Percentiles rank a stretch among this genome's conserved stretches.
phyloP scores from a whole-genome alignment of 2,329 filamentous ascomycete species.

The Colletotrichum spaethianum region DNA sequence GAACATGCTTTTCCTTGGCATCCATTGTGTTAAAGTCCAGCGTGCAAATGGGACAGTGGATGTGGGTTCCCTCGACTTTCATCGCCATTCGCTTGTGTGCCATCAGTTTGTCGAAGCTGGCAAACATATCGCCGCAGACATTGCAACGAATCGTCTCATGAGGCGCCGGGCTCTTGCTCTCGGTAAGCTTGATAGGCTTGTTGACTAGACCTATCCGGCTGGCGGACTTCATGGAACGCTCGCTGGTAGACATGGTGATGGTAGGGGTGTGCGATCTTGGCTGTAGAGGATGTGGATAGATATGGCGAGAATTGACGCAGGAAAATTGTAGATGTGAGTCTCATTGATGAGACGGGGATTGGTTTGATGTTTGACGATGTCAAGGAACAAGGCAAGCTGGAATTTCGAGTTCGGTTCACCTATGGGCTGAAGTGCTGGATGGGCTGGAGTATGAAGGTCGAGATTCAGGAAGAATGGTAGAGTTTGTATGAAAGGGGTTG shows the following conservation, averaged over 20 bases:
- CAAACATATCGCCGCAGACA: slow-evolving; percentile 7
- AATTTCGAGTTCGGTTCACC: not conserved
- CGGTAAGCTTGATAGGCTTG: not conserved
- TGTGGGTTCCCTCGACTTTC: slow-evolving; percentile 48
- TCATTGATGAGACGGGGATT: not conserved
- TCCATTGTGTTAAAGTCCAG: slow-evolving; percentile 53
- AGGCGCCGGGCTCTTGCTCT: slow-evolving; percentile 6
- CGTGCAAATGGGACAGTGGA: slow-evolving; percentile 57
- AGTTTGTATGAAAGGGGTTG: not conserved
- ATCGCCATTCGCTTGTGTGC: slow-evolving; percentile 49
- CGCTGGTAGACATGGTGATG: slow-evolving; percentile 15
- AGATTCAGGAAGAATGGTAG: not conserved
- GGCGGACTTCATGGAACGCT: not conserved
- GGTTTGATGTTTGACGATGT: not conserved
- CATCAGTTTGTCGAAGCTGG: slow-evolving; percentile 18
- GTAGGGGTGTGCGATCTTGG: not conserved
- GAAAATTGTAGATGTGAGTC: not conserved
- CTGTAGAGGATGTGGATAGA: too few relatives aligned
- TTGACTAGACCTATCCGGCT: not conserved
- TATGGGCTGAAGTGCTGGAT: not conserved
- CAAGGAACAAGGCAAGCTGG: not conserved
- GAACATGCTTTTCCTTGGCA: slow-evolving; percentile 51
- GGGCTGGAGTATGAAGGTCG: not conserved
- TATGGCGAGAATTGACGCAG: not conserved
- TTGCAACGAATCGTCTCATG: slow-evolving; percentile 19